These are phyloP conservation scores for Brassica balearica DNA, from an alignment of 441 rosid species.

Conservation along the genomic window DNA sequence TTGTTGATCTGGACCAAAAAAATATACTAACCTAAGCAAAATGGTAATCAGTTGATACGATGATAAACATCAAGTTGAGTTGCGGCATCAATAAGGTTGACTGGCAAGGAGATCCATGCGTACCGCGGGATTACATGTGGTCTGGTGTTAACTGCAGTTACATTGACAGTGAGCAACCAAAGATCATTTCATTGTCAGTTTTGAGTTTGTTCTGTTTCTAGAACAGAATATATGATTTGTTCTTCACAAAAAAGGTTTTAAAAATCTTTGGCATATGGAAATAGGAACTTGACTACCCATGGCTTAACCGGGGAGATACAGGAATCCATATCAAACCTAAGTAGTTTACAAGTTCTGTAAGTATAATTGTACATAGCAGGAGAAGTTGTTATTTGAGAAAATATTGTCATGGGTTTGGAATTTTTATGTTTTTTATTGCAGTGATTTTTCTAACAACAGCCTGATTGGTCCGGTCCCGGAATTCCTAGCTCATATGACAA, in stretches of 20 bases:
- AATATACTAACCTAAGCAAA: neutral
- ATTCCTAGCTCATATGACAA: constrained; percentile 49
- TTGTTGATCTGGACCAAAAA: constrained; percentile 2
- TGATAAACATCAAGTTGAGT: constrained; percentile 42
- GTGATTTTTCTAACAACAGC: constrained; percentile 67
- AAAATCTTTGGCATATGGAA: constrained; percentile 14
- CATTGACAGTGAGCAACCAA: constrained; percentile 35
- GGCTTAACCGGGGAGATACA: constrained; percentile 48
- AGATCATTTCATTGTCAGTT: constrained; percentile 58
- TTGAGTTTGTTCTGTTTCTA: neutral
- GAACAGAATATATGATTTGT: neutral
- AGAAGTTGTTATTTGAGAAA: neutral
- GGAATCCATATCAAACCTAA: constrained; percentile 46
- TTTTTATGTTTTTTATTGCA: constrained; percentile 25
- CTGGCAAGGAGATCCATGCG: constrained; percentile 69
- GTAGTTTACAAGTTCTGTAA: constrained; percentile 46
- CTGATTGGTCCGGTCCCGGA: constrained; percentile 58
- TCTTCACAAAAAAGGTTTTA: neutral
- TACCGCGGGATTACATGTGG: constrained; percentile 49
- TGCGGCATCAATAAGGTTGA: constrained; percentile 42
- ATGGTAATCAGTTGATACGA: constrained; percentile 46
- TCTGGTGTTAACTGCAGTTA: constrained; percentile 48
- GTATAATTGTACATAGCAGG: constrained; percentile 25
- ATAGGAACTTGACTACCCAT: constrained; percentile 48
- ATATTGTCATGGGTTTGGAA: neutral